Base-by-base conservation (phyloP, 306 rosid genomes). In the Castanospermum australe region DNA sequence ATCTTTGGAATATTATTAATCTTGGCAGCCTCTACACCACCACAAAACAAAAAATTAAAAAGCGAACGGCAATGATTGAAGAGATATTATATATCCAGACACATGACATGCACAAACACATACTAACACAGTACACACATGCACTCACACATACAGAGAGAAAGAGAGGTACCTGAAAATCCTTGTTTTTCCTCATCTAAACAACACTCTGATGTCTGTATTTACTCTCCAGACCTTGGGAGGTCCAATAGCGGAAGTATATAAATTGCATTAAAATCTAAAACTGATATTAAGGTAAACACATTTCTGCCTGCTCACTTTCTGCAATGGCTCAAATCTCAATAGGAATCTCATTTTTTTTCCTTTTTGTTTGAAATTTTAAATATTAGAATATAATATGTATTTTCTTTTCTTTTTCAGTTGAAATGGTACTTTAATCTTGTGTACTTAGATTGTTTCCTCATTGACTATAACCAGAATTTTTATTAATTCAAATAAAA, bases 241-340 rank as follows among this genome's bases (percentile, higher is more conserved):
- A 64, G 44, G 28, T 36, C 82, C 73, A 15, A 62, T 28, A 44
- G 61, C 6, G 75, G 50, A 84, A 87, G 79, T 84, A 87, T 67
- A 84, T 32, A 61, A 72, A 89, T 59, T 91, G 94, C 62, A 84
- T 41, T 42, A 93, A 69, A 83, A 90, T 93, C 94, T 90, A 66
- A 45, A 65, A 47, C 2, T 56, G 13, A 47, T 24, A 38, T 84
- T 71, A 84, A 81, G 85, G 81, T 66, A 30, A 14, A 76, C 84
- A 80, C 17, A 24, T 4, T 73, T 73, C 10, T 41, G 35, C 30
- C 36, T 15, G 8, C 63, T 38, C 50, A 38, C 68, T 25, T 50
- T 28, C 71, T 73, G 47, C 55, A 35, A 45, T 44, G 18, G 18
- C 51, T 65, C 62, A 32, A 32, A 13, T 14, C 51, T 65, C 62